Evolutionary conservation across 2,329 filamentous ascomycete species (phyloP), one percentile per base, ranked within the genome.

Genomic region (Acrocalymma vagum): DNA sequence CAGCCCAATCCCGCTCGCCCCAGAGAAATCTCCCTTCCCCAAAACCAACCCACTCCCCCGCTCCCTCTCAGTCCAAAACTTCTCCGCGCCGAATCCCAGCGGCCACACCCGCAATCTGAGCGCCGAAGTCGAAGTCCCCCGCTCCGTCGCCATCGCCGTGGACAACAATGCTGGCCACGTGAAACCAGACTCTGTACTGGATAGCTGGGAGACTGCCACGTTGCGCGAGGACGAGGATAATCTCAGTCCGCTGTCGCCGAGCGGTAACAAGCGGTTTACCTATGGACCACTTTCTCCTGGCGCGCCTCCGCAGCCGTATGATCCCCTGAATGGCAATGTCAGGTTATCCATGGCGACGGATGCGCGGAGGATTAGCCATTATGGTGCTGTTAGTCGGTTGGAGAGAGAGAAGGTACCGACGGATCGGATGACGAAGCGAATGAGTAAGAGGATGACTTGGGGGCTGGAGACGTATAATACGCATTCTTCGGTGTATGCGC

Each of bases 31-130:
- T 34, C 29, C 17, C 24, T 39, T 14, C 42, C 36, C 28, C 25
- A 22, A n/a, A n/a, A n/a, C 17, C 20, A 18, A 9, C 25, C 9
- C 14, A 6, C 30, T 25, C 14, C 42, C 29, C 7, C 32, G 29
- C 29, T 45, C 37, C 26, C 14, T 39, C 18, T 42, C 38, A 9
- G 34, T 29, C 24, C 41, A 39, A 22, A 29, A 41, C 23, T 31
- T 36, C 7, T 38, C 39, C 15, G 30, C 17, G 26, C 21, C 32
- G 10, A 27, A 22, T 26, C 26, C 4, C 28, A 29, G 24, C 28
- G 28, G 13, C 11, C 37, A 29, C 17, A 23, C 30, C 15, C 36
- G 32, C 13, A 34, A 37, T 29, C 36, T 26, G 24, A 35, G 29
- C 18, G 16, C 37, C 20, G 20, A 21, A 11, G 21, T 20, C 11